Conservation (phyloP, 345 rosid genomes). For the Nephelium lappaceum region DNA sequence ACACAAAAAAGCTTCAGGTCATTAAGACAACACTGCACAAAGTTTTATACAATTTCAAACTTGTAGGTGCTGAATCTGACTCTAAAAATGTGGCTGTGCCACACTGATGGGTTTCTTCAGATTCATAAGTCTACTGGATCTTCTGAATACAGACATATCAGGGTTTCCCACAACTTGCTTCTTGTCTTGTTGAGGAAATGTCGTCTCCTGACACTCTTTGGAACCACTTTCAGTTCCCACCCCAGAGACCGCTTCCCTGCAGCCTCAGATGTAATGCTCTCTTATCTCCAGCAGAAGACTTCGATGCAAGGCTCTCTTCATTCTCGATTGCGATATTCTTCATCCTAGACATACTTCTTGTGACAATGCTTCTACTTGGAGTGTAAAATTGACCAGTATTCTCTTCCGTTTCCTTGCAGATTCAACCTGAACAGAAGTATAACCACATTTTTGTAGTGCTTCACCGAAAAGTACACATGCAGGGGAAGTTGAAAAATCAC, state of each 20-base stretch:
- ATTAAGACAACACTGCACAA: not conserved
- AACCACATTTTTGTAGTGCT: constrained; percentile 18
- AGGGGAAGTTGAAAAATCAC: constrained; percentile 35
- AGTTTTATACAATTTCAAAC: not conserved
- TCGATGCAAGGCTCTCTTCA: not conserved
- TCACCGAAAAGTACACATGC: constrained; percentile 21
- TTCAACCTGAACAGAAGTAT: not conserved
- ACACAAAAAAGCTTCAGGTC: not conserved
- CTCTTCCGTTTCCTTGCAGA: not conserved
- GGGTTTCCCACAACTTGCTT: not conserved
- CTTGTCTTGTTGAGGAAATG: not conserved
- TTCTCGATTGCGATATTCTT: not conserved
- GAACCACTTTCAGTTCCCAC: not conserved
- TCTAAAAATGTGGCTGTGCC: not conserved
- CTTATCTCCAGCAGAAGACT: not conserved
- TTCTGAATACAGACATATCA: not conserved
- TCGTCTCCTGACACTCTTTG: not conserved
- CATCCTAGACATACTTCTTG: constrained; percentile 51
- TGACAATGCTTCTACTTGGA: constrained; percentile 32
- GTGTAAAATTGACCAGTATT: not conserved
- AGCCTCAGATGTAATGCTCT: not conserved
- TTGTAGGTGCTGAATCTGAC: not conserved
- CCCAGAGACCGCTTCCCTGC: not conserved
- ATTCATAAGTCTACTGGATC: constrained; percentile 17
- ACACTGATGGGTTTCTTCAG: not conserved